phyloP scores from a whole-genome alignment of 2,329 filamentous ascomycete species.

The Huntiella abstrusa region DNA sequence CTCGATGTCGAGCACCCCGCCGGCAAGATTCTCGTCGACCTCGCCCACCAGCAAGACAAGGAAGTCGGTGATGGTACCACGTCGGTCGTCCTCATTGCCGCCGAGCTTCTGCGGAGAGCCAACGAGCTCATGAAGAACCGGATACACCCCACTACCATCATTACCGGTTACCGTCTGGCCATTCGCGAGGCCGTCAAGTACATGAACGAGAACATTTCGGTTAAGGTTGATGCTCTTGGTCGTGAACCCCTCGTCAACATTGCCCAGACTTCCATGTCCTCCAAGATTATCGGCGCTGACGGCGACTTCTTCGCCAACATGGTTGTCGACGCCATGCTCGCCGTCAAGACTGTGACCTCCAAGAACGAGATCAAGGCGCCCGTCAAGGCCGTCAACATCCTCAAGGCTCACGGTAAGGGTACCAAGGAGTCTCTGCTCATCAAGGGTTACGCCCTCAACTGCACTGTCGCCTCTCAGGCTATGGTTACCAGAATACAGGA shows the following conservation, averaged over 20 bases:
- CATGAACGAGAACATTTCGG: slow-evolving; percentile 95
- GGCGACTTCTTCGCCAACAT: slow-evolving; percentile 95
- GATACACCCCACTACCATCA: slow-evolving; percentile 98
- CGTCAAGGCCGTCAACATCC: slow-evolving; percentile 95
- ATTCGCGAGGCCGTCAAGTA: slow-evolving; percentile 94
- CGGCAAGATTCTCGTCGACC: slow-evolving; percentile 92
- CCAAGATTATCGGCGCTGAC: slow-evolving; percentile 93
- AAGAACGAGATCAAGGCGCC: slow-evolving; percentile 87
- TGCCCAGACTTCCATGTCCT: slow-evolving; percentile 97
- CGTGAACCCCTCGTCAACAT: slow-evolving; percentile 85
- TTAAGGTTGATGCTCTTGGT: slow-evolving; percentile 81
- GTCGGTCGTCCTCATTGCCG: slow-evolving; percentile 90
- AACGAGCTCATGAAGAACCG: slow-evolving; percentile 99
- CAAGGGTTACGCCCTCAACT: slow-evolving; percentile 95
- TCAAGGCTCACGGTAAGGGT: slow-evolving; percentile 95
- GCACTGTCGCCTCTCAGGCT: slow-evolving; percentile 92
- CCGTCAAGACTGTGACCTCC: slow-evolving; percentile 85
- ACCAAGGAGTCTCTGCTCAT: slow-evolving; percentile 72
- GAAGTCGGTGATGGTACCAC: slow-evolving; percentile 98
- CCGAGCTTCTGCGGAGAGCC: slow-evolving; percentile 77
- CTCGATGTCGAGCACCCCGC: slow-evolving; percentile 96
- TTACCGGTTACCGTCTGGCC: slow-evolving; percentile 90
- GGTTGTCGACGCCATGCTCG: slow-evolving; percentile 89
- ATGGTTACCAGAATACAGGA: slow-evolving; percentile 87
- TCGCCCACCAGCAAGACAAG: slow-evolving; percentile 97